phyloP scores from a whole-genome alignment of 495 filamentous ascomycete genomes.

The Lepidopterella palustris region DNA sequence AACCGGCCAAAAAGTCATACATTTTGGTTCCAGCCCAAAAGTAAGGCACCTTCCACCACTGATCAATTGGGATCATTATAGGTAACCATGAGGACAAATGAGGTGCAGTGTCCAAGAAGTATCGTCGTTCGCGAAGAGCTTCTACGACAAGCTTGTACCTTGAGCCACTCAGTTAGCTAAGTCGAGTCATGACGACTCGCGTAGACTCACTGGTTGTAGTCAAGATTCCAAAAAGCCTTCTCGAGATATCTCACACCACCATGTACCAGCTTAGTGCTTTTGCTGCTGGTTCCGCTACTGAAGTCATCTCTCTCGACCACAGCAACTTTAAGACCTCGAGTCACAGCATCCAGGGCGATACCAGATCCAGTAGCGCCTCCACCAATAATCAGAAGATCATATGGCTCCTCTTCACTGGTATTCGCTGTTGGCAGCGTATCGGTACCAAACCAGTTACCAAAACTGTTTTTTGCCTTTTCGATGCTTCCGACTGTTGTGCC shows the following conservation, averaged over 20 bases:
- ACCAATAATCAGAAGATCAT: slow-evolving; percentile 88
- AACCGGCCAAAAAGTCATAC: slow-evolving; percentile 90
- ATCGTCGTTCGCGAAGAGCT: slow-evolving; percentile 91
- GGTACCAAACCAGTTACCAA: slow-evolving; percentile 25
- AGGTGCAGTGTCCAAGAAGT: slow-evolving; percentile 92
- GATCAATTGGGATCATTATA: slow-evolving; percentile 93
- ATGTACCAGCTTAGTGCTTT: slow-evolving; percentile 96
- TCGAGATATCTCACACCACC: slow-evolving; percentile 94
- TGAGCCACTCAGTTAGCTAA: too few relatives aligned
- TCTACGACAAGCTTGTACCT: slow-evolving; percentile 86
- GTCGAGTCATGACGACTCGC: too few relatives aligned
- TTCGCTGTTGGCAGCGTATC: slow-evolving; percentile 7
- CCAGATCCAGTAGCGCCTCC: slow-evolving; percentile 89
- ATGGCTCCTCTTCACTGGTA: slow-evolving; percentile 43
- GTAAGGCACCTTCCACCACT: slow-evolving; percentile 97
- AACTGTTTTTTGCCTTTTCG: slow-evolving; percentile 29
- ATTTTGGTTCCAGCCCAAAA: slow-evolving; percentile 95
- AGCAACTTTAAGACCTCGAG: slow-evolving; percentile 86
- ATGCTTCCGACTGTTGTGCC: slow-evolving; percentile 19
- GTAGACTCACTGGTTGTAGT: slow-evolving; percentile 76
- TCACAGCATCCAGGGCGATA: slow-evolving; percentile 89
- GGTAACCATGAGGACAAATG: slow-evolving; percentile 93
- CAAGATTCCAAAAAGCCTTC: slow-evolving; percentile 93
- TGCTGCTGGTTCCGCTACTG: slow-evolving; percentile 85
- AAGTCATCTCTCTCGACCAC: slow-evolving; percentile 96